Percentiles rank a stretch among this genome's conserved stretches.
Evolutionary conservation across 305 asterid species (phyloP).

Genomic region (Solanum hybrid): DNA sequence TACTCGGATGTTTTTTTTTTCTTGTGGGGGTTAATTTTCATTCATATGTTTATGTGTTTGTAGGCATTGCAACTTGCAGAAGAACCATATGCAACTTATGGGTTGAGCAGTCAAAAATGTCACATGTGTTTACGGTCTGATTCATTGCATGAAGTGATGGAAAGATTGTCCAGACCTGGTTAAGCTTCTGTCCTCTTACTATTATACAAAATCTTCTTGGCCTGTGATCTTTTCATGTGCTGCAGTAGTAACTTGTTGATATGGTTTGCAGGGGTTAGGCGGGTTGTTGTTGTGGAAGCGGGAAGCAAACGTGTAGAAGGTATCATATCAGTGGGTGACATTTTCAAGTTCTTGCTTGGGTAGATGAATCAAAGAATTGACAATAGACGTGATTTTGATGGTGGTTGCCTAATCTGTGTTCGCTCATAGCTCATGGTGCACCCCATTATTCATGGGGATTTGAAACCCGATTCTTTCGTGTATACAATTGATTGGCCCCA

Average conservation of each 20-base stretch:
- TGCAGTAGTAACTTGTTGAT: neutral
- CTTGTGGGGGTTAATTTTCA: neutral
- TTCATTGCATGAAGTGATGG: conserved; percentile 61
- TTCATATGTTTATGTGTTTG: neutral
- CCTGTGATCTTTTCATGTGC: neutral
- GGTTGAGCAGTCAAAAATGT: conserved; percentile 55
- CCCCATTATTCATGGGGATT: conserved; percentile 8
- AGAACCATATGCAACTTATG: conserved; percentile 47
- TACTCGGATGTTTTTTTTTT: neutral
- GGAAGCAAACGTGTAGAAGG: conserved; percentile 90
- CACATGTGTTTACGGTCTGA: conserved; percentile 85
- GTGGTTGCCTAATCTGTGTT: conserved; percentile 15
- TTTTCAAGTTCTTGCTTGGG: conserved; percentile 65
- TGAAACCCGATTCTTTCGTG: conserved; percentile 17
- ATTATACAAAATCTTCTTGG: neutral
- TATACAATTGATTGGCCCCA: conserved; percentile 26
- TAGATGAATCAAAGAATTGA: conserved; percentile 17
- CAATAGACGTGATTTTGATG: neutral
- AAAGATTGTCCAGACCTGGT: conserved; percentile 84
- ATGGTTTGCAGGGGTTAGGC: conserved; percentile 55
- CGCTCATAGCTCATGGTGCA: conserved; percentile 11
- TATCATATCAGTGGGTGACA: conserved; percentile 54
- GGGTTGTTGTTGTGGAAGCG: conserved; percentile 68
- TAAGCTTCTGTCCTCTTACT: neutral
- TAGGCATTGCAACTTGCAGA: conserved; percentile 69